phyloP scores from a whole-genome alignment of 257 asterid genomes.

The Gardenia jasminoides region DNA sequence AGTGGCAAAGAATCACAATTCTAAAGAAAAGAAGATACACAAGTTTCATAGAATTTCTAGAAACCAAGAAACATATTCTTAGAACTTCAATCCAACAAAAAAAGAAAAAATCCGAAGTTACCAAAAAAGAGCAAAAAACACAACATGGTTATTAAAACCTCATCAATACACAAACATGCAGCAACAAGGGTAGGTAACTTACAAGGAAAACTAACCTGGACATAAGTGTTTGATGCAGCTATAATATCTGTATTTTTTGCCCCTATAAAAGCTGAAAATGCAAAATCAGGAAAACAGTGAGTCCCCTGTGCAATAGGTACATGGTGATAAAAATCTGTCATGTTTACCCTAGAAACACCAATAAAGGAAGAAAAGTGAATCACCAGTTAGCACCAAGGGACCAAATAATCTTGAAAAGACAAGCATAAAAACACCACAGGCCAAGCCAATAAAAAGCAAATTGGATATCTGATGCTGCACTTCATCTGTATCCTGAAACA shows the following conservation, averaged over 20 bases:
- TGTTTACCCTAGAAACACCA: background rate
- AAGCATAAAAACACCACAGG: constrained; percentile 74
- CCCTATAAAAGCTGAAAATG: constrained; percentile 74
- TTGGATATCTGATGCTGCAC: constrained; percentile 93
- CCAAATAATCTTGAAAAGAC: constrained; percentile 72
- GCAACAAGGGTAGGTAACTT: background rate
- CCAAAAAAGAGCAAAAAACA: too few relatives aligned
- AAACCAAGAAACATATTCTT: too few relatives aligned
- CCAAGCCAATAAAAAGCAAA: constrained; percentile 79
- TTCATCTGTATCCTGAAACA: constrained; percentile 62
- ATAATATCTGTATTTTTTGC: constrained; percentile 66
- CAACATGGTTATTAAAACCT: too few relatives aligned
- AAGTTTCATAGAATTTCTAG: too few relatives aligned
- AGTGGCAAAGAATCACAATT: too few relatives aligned
- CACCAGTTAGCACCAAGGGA: constrained; percentile 75
- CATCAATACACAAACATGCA: background rate
- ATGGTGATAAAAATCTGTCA: background rate
- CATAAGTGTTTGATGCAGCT: constrained; percentile 81
- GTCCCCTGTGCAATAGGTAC: background rate
- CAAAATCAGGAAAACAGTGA: constrained; percentile 3
- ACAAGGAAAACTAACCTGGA: constrained; percentile 53
- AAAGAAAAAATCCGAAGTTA: too few relatives aligned
- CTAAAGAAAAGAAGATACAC: too few relatives aligned
- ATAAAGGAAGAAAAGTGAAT: constrained; percentile 8
- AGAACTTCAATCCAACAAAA: too few relatives aligned